phyloP scores from a whole-genome alignment of 768 basidiomycete genomes.

The Boletus reticuloceps region DNA sequence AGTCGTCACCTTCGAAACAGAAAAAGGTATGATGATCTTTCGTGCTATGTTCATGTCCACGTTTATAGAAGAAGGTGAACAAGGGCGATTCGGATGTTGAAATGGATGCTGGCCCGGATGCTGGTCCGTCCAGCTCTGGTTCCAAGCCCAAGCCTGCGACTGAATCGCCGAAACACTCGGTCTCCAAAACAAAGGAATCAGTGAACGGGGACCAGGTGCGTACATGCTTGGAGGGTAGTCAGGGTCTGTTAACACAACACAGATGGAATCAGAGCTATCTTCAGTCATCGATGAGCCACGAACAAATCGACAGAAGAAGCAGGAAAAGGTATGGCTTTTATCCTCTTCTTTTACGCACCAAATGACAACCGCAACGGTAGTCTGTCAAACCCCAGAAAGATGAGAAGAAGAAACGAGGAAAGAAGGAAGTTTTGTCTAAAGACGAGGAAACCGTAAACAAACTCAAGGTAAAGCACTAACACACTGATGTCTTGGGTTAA shows the following conservation, averaged over 20 bases:
- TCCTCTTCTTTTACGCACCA: background rate
- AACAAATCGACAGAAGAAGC: slow-evolving; percentile 44
- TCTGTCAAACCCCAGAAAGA: slow-evolving; percentile 21
- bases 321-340: slow-evolving; percentile 32
- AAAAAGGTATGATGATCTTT: slow-evolving; percentile 6
- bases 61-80: background rate
- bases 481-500: background rate
- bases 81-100: slow-evolving; percentile 9
- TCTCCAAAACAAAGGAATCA: slow-evolving; percentile 5
- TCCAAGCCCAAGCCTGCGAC: background rate
- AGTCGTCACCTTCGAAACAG: slow-evolving; percentile 7
- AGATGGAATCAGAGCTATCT: slow-evolving; percentile 51
- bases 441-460: slow-evolving; percentile 75
- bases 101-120: slow-evolving; percentile 1
- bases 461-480: slow-evolving; percentile 54
- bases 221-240: background rate
- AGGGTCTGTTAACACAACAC: slow-evolving; percentile 20
- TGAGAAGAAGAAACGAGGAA: slow-evolving; percentile 28
- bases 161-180: slow-evolving; percentile 2
- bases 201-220: slow-evolving; percentile 19
- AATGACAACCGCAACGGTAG: slow-evolving; percentile 11
- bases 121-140: slow-evolving; percentile 13
- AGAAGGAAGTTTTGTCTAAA: slow-evolving; percentile 39
- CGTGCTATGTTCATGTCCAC: background rate
- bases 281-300: slow-evolving; percentile 56